Evolutionary conservation across 495 filamentous ascomycete genomes (phyloP), one percentile per base, ranked within the genome.

Genomic region (Cercophora samala): DNA sequence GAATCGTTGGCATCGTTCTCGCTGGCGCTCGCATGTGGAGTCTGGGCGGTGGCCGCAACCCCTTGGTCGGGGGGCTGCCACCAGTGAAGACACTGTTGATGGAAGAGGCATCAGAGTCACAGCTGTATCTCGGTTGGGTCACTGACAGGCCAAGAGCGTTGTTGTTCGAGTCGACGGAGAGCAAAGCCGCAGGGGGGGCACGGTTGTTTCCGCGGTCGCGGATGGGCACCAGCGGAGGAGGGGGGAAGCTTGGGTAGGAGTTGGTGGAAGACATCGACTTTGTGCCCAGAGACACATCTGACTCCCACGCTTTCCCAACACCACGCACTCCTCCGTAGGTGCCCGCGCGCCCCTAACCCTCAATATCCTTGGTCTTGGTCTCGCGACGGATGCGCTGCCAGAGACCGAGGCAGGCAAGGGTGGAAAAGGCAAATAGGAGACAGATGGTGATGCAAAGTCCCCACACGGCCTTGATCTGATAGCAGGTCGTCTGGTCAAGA

Each of bases 381-480:
- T 73, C 68, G 26, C 75, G 72, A 51, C 76, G 78, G 65, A 82
- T 84, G 52, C 74, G 73, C 55, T 72, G 66, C 74, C 74, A 76
- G 37, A 76, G 70, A 53, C 67, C 71, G 66, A 82, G 73, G 71
- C 83, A 84, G 73, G 85, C 82, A 11, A 89, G 75, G 37, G 80
- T 71, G 5, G 87, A 87, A 64, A 92, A 87, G 65, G 88, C 85
- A 71, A 95, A 92, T 58, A 93, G 77, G 25, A 93, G 86, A 75
- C 89, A 94, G 42, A 94, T 81, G 5, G 90, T 89, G 81, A 97
- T 96, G 77, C 85, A 85, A 64, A 97, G 76, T 19, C 93, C 94
- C 94, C 93, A 97, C 68, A 93, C 88, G 13, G 90, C 86, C 82
- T 97, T 97, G 77, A 90, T 89, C 83, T 95, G 88, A 69, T 86